phyloP scores from a whole-genome alignment of 176 grass and related monocot genomes.

The Echinochloa phyllopogon region DNA sequence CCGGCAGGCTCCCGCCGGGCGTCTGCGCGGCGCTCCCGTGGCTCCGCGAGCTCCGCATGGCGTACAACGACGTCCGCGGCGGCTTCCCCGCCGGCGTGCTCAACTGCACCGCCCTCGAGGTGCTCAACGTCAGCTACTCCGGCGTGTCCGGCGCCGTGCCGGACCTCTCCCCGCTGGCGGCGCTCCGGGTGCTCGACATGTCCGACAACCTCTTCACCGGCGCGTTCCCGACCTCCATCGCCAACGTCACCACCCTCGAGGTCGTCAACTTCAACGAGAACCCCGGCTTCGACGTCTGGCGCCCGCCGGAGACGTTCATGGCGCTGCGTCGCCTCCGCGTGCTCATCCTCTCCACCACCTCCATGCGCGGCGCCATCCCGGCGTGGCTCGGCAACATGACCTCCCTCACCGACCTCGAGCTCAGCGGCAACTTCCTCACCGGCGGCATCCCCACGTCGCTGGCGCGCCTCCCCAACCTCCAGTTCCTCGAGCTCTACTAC shows the following conservation, averaged over 20 bases:
- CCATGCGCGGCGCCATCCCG: conserved; percentile 70
- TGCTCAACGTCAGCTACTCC: conserved; percentile 76
- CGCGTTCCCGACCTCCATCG: conserved; percentile 69
- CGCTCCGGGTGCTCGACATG: conserved; percentile 62
- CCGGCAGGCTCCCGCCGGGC: conserved; percentile 59
- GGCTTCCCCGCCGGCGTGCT: conserved; percentile 60
- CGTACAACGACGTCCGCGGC: conserved; percentile 63
- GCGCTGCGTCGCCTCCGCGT: conserved; percentile 52
- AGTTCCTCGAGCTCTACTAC: conserved; percentile 95
- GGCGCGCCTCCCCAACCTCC: conserved; percentile 47
- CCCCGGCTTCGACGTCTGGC: conserved; percentile 75
- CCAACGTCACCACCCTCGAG: conserved; percentile 64
- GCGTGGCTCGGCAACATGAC: conserved; percentile 96
- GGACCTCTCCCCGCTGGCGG: conserved; percentile 57
- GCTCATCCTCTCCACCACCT: conserved; percentile 80
- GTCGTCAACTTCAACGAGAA: conserved; percentile 87
- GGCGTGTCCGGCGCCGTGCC: conserved; percentile 65
- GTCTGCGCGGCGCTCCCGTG: conserved; percentile 62
- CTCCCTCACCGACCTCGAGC: conserved; percentile 79
- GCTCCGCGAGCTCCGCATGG: conserved; percentile 62
- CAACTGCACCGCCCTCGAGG: conserved; percentile 70
- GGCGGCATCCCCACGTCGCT: conserved; percentile 64
- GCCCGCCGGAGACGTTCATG: conserved; percentile 53
- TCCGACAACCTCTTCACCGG: conserved; percentile 76
- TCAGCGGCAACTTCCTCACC: conserved; percentile 71